Evolutionary conservation across 2,329 filamentous ascomycete genomes (phyloP).

Genomic region (Septoria linicola): DNA sequence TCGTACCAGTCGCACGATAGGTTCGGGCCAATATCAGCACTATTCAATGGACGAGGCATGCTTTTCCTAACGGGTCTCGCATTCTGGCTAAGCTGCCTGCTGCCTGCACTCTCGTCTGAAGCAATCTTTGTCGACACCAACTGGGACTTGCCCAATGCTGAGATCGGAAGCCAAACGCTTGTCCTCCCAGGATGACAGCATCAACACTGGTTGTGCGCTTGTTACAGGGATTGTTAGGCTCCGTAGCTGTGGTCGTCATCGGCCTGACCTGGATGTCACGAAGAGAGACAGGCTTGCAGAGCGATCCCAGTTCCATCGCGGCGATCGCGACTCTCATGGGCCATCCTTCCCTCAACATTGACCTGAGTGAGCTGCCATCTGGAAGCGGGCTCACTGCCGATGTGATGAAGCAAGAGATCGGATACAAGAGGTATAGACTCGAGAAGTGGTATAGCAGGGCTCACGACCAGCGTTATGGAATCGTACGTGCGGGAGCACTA

Average conservation of each 20-base stretch:
- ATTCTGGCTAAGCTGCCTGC: conserved; percentile 1
- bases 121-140: conserved; percentile 16
- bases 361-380: conserved; percentile 18
- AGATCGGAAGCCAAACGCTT: conserved; percentile 2
- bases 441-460: no score
- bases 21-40: neutral
- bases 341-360: conserved; percentile 19
- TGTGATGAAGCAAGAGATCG: conserved; percentile 12
- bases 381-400: conserved; percentile 2
- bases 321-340: conserved; percentile 21
- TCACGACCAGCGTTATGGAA: no score
- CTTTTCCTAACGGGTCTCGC: neutral
- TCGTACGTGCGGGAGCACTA: conserved; percentile 4
- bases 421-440: no score
- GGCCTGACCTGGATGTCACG: conserved; percentile 4
- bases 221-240: conserved; percentile 22
- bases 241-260: conserved; percentile 13
- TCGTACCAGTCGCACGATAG: conserved; percentile 19
- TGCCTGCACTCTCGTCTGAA: conserved; percentile 16
- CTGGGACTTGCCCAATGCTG: conserved; percentile 1
- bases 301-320: conserved; percentile 24
- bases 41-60: neutral
- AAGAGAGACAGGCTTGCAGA: conserved; percentile 19
- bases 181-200: conserved; percentile 14
- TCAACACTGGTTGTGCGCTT: conserved; percentile 14